A percentile compares a stretch with the other conserved stretches of the same genome.
Evolutionary conservation across 192 early-diverging fungal genomes (phyloP).

Genomic region (Rhizoclosmatium sp.): DNA sequence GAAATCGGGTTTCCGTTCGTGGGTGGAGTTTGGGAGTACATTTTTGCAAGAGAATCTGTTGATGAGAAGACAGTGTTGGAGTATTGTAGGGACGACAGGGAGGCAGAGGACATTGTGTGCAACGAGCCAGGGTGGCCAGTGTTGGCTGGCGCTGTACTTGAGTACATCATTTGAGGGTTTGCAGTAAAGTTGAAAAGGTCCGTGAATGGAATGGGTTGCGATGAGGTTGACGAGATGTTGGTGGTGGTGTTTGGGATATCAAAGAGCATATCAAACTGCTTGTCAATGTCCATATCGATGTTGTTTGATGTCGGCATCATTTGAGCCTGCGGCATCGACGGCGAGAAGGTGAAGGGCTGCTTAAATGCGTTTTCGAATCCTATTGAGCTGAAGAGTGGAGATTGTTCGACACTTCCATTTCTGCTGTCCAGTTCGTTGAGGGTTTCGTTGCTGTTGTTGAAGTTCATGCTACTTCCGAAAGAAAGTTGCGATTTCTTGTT

Average conservation of each 20-base stretch:
- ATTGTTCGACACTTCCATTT: not conserved
- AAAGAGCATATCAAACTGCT: not conserved
- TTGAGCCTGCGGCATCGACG: not conserved
- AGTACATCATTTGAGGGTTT: not conserved
- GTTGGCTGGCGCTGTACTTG: not conserved
- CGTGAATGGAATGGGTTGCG: not conserved
- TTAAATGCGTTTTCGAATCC: slow-evolving; percentile 5
- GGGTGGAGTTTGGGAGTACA: slow-evolving; percentile 24
- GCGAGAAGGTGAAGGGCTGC: not conserved
- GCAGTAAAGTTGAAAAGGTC: not conserved
- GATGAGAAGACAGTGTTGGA: slow-evolving; percentile 16
- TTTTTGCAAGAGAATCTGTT: slow-evolving; percentile 1
- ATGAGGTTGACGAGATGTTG: not conserved
- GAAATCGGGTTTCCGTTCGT: not conserved
- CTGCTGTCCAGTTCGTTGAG: not conserved
- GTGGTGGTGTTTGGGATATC: not conserved
- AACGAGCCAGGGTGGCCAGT: not conserved
- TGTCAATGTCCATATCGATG: not conserved
- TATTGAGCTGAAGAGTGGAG: not conserved
- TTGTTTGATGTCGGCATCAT: not conserved
- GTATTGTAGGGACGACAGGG: not conserved
- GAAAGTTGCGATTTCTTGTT: slow-evolving; percentile 22
- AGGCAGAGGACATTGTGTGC: not conserved
- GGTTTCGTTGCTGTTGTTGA: not conserved
- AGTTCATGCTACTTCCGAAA: not conserved